These are phyloP conservation scores for Diaporthe citriasiana DNA, from an alignment of 2,329 filamentous ascomycete genomes.

Conservation along the genomic window DNA sequence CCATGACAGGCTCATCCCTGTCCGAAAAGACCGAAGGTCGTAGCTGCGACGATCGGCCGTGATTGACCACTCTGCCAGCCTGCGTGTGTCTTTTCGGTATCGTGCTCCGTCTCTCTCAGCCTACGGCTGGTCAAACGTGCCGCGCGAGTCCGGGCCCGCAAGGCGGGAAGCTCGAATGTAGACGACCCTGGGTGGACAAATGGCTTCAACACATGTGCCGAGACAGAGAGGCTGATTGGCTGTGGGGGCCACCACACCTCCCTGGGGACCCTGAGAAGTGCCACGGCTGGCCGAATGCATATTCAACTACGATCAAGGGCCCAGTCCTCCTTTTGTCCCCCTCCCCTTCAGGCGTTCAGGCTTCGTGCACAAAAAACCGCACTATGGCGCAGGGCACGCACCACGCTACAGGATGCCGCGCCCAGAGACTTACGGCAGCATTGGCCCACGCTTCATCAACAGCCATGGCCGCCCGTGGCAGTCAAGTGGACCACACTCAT, in stretches of 20 bases:
- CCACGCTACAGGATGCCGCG: not conserved
- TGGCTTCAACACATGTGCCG: slow-evolving; percentile 40
- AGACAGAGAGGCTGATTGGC: slow-evolving; percentile 40
- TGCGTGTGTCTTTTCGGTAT: too few relatives aligned
- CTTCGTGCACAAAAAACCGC: too few relatives aligned
- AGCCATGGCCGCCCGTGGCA: slow-evolving; percentile 16
- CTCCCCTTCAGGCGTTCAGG: not conserved
- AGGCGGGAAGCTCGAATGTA: not conserved
- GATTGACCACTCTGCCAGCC: too few relatives aligned
- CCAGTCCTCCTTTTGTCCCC: not conserved
- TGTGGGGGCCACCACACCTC: not conserved
- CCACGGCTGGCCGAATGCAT: not conserved
- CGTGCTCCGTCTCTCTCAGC: slow-evolving; percentile 13
- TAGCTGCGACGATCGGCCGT: too few relatives aligned
- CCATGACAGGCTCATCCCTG: too few relatives aligned
- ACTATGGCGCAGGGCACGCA: too few relatives aligned
- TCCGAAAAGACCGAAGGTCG: too few relatives aligned
- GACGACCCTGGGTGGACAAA: slow-evolving; percentile 27
- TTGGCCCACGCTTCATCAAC: not conserved
- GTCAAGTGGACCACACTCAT: not conserved
- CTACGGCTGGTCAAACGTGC: slow-evolving; percentile 28
- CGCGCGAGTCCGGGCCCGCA: not conserved
- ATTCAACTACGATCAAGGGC: slow-evolving; percentile 29
- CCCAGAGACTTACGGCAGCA: not conserved
- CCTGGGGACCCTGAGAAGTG: slow-evolving; percentile 20